These are phyloP conservation scores for Phytopythium sindhum DNA, from an alignment of 352 stramenopile genomes.

Conservation along the genomic window DNA sequence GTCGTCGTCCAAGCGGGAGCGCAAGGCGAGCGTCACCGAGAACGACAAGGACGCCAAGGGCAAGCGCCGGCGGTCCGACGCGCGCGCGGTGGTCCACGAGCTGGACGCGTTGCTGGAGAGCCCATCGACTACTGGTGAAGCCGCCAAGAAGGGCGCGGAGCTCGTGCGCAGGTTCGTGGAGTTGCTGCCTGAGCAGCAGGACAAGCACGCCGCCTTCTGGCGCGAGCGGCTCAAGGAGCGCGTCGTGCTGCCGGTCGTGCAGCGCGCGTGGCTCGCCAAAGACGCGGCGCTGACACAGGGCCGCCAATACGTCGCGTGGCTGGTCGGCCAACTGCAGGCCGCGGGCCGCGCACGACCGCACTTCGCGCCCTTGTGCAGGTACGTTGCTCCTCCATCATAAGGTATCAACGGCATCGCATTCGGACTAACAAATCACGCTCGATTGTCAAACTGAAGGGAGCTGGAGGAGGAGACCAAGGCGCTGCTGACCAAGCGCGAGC, in stretches of 20 bases:
- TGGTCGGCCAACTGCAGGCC: neutral
- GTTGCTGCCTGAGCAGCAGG: neutral
- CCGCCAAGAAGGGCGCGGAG: neutral
- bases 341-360: neutral
- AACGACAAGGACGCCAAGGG: neutral
- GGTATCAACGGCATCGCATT: neutral
- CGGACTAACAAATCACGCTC: neutral
- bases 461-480: neutral
- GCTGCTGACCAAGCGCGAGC: neutral
- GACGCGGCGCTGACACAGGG: neutral
- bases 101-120: constrained; percentile 5
- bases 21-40: neutral
- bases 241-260: constrained; percentile 2
- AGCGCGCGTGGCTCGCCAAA: neutral
- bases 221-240: neutral
- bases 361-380: neutral
- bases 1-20: neutral
- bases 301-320: neutral
- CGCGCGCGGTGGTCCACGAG: constrained; percentile 9
- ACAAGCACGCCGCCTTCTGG: constrained; percentile 1
- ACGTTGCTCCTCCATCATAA: neutral
- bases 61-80: constrained; percentile 7
- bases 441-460: neutral
- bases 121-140: neutral
- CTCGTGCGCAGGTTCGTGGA: constrained; percentile 7